phyloP scores from a whole-genome alignment of 345 rosid genomes.

The Brassica cretica region DNA sequence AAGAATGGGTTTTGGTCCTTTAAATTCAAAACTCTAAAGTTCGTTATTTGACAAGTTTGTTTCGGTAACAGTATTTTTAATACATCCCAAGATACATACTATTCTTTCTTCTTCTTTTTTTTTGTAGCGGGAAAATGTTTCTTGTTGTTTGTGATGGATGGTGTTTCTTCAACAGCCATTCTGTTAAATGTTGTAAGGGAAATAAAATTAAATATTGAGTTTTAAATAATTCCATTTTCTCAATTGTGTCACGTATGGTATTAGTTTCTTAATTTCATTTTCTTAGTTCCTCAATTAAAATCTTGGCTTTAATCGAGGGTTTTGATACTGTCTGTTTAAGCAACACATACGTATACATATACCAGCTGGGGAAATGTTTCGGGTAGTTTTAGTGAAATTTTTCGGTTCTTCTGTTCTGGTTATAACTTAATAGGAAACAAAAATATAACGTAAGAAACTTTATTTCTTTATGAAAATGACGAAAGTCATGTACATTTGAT shows the following conservation, averaged over 20 bases:
- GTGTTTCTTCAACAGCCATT: background rate
- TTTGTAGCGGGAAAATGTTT: background rate
- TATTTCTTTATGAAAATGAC: constrained; percentile 4
- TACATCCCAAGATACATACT: background rate
- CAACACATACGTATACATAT: background rate
- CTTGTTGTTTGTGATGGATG: background rate
- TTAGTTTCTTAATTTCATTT: background rate
- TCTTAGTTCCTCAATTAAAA: background rate
- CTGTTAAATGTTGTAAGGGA: background rate
- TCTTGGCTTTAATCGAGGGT: background rate
- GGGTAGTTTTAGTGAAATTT: background rate
- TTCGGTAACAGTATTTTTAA: background rate
- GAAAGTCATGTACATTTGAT: constrained; percentile 19
- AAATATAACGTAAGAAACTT: background rate
- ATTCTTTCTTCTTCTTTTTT: background rate
- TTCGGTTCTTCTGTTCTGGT: background rate
- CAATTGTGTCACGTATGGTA: background rate
- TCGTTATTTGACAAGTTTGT: background rate
- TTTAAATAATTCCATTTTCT: background rate
- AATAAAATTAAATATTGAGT: background rate
- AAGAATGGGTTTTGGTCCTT: background rate
- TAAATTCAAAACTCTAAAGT: background rate
- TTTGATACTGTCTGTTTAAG: background rate
- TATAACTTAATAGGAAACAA: background rate
- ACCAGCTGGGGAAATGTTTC: background rate